Percentiles rank a stretch among this genome's conserved stretches.
phyloP scores from a whole-genome alignment of 805 yeast species.

The Diddensiella transvaalensis region DNA sequence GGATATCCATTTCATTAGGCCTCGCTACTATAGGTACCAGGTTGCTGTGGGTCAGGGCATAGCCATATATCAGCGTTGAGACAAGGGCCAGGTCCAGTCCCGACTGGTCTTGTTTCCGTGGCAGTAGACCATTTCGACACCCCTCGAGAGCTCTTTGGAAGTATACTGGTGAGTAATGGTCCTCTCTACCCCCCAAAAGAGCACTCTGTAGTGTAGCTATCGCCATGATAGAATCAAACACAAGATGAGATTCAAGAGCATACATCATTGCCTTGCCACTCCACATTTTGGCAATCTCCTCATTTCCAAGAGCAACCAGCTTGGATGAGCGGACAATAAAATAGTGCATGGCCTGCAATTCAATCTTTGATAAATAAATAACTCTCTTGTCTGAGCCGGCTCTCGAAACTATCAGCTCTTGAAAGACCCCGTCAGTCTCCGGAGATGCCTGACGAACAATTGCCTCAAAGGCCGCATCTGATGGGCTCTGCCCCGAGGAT shows the following conservation, averaged over 20 bases:
- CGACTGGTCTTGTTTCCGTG: neutral
- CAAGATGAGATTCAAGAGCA: constrained; percentile 7
- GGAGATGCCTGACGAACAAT: neutral
- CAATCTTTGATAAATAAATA: constrained; percentile 1
- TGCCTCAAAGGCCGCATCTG: neutral
- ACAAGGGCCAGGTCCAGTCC: constrained; percentile 8
- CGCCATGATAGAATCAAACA: constrained; percentile 9
- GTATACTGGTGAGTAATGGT: neutral
- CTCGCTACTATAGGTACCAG: constrained; percentile 8
- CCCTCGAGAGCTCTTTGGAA: neutral
- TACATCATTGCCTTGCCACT: neutral
- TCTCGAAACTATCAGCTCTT: neutral
- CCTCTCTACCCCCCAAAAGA: neutral
- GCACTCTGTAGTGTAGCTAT: neutral
- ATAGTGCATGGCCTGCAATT: neutral
- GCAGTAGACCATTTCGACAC: neutral
- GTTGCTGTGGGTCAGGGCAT: constrained; percentile 2
- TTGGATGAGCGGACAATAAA: neutral
- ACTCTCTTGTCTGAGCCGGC: neutral
- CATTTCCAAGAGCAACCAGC: neutral
- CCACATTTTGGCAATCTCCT: constrained; percentile 1
- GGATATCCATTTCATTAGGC: constrained; percentile 6
- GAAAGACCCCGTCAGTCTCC: neutral
- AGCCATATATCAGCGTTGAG: constrained; percentile 6
- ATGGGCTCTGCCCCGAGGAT: neutral